Base-by-base conservation (phyloP, 2,329 filamentous ascomycete genomes). In the Paraconiothyrium brasiliense region DNA sequence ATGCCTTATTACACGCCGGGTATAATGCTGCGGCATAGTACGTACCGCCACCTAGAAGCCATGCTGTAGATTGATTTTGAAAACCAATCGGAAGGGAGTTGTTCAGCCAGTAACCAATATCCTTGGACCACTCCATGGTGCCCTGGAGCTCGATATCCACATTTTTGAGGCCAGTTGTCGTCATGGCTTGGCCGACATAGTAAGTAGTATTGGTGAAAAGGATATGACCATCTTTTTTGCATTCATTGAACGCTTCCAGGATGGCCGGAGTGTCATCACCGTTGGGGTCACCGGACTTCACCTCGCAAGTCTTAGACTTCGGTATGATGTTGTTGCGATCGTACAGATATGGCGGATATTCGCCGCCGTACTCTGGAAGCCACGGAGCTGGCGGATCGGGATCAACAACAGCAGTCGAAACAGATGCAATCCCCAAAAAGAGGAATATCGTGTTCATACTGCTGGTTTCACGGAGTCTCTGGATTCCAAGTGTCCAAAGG, bases 31-130 rank as follows among this genome's bases (percentile, higher is more conserved):
- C 35, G 35, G 10, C 14, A 3, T 14, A 37, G n/a, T 32, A 49
- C 46, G 27, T 49, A 49, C 46, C 72, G 7, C 86, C 86, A n/a
- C 85, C 85, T 37, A 70, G 60, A 5, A 67, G 39, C 64, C 64
- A 70, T n/a, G 61, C 67, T 44, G 66, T 62, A n/a, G 59, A 58
- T 35, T 67, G 64, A 34, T 68, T 70, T 34, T 68, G 66, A 47
- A 66, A 68, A 3, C 61, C 61, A 7, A 70, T 61, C 2, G 62
- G 61, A 13, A 68, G 47, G 22, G 66, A 68, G 24, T 66, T 50
- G n/a, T 61, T 60, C 16, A 70, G 66, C 66, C 64, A 68, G 62
- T 67, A 68, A 4, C 43, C 44, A 14, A 65, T 65, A 43, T 68
- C 63, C 11, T 54, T 52, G 6, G 41, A 60, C 64, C 64, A 68